Evolutionary conservation across 371 early-diverging fungal genomes (phyloP), one percentile per base, ranked within the genome.

Genomic region (Nematocida minor): DNA sequence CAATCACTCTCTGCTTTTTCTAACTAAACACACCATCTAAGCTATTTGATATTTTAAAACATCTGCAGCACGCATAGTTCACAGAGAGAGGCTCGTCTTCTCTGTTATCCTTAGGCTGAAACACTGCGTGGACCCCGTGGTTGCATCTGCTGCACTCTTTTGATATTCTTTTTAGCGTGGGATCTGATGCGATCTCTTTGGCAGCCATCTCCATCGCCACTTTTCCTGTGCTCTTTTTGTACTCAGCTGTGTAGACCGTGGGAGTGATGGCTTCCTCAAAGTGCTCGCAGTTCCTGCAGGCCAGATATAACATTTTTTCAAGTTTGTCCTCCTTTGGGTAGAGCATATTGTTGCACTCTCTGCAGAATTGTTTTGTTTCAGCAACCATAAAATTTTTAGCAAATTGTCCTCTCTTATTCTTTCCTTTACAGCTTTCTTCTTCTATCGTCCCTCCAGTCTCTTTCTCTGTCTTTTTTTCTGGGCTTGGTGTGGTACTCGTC

Each of bases 251-350:
- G 85, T 91, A 94, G 9, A 95, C 92, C 81, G 90, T 90, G 47
- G 88, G 85, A 63, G 89, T 89, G 38, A 89, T 88, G 18, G 93
- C 89, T 63, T 88, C 89, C 80, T 94, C 95, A 79, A 90, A 87
- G 81, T 91, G 90, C 46, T 89, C 89, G 84, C 95, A 95, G 86
- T 93, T 92, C 69, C 93, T 90, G 86, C 95, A 96, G n/a, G 91
- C 91, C 81, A 90, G 90, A 82, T 90, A 84, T 44, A 97, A 86
- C 54, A 78, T 83, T 62, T 89, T 86, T 63, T 80, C 85, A 9
- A 69, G 81, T 46, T 88, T 86, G 80, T 96, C 93, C 84, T 93
- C 94, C 85, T 91, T 89, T 41, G 96, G 96, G 86, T 95, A 95
- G 77, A 96, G 86, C 87, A 95, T 87, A 82, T 95, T 94, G 88